Evolutionary conservation across 768 basidiomycete species (phyloP).

Genomic region (Trametes cubensis): DNA sequence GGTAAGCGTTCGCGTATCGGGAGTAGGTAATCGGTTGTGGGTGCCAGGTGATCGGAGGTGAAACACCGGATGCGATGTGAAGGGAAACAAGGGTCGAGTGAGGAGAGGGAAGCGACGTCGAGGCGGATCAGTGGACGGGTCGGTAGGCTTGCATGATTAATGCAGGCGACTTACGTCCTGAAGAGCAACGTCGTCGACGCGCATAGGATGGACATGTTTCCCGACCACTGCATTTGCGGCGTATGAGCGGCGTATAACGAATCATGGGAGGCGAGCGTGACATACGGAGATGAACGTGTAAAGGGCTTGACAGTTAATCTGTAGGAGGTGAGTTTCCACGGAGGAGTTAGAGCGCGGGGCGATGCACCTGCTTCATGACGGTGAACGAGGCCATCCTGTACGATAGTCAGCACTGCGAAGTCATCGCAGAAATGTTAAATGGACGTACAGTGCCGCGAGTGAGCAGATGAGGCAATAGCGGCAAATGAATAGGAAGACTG

Average conservation of each 20-base stretch:
- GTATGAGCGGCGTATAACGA: neutral
- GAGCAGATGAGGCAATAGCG: constrained; percentile 74
- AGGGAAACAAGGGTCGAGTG: constrained; percentile 1
- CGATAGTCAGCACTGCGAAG: neutral
- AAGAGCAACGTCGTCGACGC: constrained; percentile 72
- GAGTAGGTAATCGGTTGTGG: constrained; percentile 8
- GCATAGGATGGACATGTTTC: constrained; percentile 66
- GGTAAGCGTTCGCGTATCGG: constrained; percentile 18
- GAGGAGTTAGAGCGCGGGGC: constrained; percentile 1
- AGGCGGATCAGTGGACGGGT: constrained; percentile 15
- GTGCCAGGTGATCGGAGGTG: constrained; percentile 17
- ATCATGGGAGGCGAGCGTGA: neutral
- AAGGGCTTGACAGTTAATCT: constrained; percentile 69
- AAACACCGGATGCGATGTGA: neutral
- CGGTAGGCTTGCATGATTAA: neutral
- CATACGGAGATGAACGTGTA: constrained; percentile 71
- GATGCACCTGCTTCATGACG: constrained; percentile 48
- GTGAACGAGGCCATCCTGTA: constrained; percentile 61
- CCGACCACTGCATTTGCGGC: constrained; percentile 48
- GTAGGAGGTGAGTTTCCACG: neutral
- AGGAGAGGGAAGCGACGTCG: neutral
- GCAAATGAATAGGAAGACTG: constrained; percentile 69
- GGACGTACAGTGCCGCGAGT: constrained; percentile 61
- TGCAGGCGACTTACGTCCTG: constrained; percentile 52
- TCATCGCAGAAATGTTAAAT: neutral